These are phyloP conservation scores for Ilyonectria robusta DNA, from an alignment of 2,329 filamentous ascomycete genomes.

Conservation along the genomic window DNA sequence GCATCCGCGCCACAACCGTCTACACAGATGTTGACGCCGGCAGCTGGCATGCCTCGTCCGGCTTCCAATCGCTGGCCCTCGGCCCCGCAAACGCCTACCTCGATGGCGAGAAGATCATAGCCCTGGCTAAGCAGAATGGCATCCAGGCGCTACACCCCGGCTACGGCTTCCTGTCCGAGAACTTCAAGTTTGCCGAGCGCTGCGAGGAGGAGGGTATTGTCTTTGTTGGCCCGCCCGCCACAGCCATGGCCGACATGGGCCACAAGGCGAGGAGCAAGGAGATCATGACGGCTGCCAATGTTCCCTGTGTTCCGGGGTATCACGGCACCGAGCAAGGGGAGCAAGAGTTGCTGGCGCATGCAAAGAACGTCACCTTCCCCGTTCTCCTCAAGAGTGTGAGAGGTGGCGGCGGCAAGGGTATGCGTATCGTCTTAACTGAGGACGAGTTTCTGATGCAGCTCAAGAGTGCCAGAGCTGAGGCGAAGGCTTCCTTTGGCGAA, in stretches of 20 bases:
- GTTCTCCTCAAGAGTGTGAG: constrained; percentile 86
- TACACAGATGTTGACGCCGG: constrained; percentile 93
- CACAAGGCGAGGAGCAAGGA: constrained; percentile 95
- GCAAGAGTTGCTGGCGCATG: constrained; percentile 73
- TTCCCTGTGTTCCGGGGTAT: constrained; percentile 96
- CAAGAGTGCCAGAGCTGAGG: constrained; percentile 81
- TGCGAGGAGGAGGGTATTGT: constrained; percentile 92
- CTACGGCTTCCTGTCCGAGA: constrained; percentile 96
- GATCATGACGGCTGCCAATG: constrained; percentile 95
- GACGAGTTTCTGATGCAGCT: constrained; percentile 80
- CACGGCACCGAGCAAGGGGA: constrained; percentile 87
- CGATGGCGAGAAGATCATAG: constrained; percentile 92
- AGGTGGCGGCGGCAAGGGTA: constrained; percentile 87
- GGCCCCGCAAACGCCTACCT: constrained; percentile 90
- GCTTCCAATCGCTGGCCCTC: constrained; percentile 86
- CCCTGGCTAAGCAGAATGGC: constrained; percentile 85
- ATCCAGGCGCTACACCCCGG: constrained; percentile 96
- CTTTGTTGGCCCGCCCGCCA: constrained; percentile 91
- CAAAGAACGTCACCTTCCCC: constrained; percentile 77
- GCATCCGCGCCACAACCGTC: constrained; percentile 92
- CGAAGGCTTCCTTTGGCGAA: constrained; percentile 84
- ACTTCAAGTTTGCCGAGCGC: constrained; percentile 88
- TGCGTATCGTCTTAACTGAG: constrained; percentile 79
- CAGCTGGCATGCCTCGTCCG: constrained; percentile 90
- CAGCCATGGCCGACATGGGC: constrained; percentile 90